Percentiles rank a stretch among this genome's conserved stretches.
Evolutionary conservation across 139 green algal species (phyloP).

Genomic region (Dunaliella primolecta): DNA sequence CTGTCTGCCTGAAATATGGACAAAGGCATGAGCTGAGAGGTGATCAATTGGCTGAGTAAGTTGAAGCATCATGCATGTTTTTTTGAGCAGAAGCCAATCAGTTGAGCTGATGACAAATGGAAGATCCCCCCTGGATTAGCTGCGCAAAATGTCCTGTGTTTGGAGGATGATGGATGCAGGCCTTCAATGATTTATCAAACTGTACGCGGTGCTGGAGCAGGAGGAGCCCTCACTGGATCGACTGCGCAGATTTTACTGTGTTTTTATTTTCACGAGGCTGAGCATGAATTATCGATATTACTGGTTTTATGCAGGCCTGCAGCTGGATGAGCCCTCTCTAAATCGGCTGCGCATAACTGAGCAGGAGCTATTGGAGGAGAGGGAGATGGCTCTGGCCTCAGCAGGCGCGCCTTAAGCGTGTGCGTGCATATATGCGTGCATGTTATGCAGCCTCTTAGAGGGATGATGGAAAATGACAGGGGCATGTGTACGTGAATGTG

Average conservation of each 20-base stretch:
- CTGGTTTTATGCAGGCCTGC: slow-evolving; percentile 45
- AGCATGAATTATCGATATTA: background rate
- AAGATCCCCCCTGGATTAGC: background rate
- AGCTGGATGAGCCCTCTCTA: slow-evolving; percentile 67
- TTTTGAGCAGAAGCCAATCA: no score
- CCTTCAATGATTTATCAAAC: background rate
- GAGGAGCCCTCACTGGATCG: background rate
- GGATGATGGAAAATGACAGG: no score
- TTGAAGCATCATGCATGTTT: no score
- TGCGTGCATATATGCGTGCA: background rate
- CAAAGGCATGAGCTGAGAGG: no score
- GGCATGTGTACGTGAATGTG: background rate
- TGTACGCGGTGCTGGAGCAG: background rate
- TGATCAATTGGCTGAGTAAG: no score
- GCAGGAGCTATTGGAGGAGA: slow-evolving; percentile 87
- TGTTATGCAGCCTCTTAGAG: no score
- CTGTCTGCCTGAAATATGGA: no score
- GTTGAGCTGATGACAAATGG: no score
- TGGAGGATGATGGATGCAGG: background rate
- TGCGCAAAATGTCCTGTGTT: background rate
- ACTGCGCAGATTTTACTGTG: background rate
- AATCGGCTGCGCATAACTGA: slow-evolving; percentile 76
- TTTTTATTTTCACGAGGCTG: background rate
- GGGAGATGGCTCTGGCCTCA: slow-evolving; percentile 51
- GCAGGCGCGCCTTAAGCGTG: background rate